Base-by-base conservation (phyloP, 1,284 basidiomycete genomes). In the Malassezia brasiliensis region DNA sequence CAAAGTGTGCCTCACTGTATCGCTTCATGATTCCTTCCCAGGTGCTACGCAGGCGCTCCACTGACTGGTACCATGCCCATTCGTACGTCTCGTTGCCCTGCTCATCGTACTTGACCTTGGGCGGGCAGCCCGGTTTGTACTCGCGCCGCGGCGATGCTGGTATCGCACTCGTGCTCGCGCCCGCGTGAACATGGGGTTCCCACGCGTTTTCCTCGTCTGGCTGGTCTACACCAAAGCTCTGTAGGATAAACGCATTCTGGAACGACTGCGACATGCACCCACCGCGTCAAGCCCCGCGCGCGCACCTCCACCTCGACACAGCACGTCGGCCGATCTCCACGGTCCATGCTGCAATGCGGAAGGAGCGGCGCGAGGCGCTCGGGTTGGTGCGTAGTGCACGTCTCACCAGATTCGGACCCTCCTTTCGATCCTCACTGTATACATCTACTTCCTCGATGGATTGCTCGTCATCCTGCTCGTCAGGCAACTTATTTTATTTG, bases 11-110 rank as follows among this genome's bases (percentile, higher is more conserved):
- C 40, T 69, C 64, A 19, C 66, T 64, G 61, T 69, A 73, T 12
- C 63, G 61, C 22, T 68, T 65, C 40, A 64, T 68, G 37, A 73
- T 73, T 42, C 56, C 54, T 34, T 73, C 69, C 70, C 70, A 73
- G 30, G 66, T 66, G 44, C 41, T 50, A 20, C 71, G 68, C 36
- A 73, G 68, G 1, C 68, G 62, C 48, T 66, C 59, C 1, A 63
- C 64, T 10, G 65, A 67, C 41, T 69, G 63, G 37, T 66, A 62
- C 31, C 68, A 65, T 17, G 58, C 49, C 50, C 63, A 68, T 15
- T 68, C 68, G 48, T 67, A 54, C 15, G 61, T 65, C 40, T 65
- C 64, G 19, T 58, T 62, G 34, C 68, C 70, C 42, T 72, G 65
- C 5, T 56, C 48, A 34, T 72, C 66, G 58, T 54, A 66, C 28